These are phyloP conservation scores for Kickxella alabastrina DNA, from an alignment of 192 early-diverging fungal genomes.

Conservation along the genomic window DNA sequence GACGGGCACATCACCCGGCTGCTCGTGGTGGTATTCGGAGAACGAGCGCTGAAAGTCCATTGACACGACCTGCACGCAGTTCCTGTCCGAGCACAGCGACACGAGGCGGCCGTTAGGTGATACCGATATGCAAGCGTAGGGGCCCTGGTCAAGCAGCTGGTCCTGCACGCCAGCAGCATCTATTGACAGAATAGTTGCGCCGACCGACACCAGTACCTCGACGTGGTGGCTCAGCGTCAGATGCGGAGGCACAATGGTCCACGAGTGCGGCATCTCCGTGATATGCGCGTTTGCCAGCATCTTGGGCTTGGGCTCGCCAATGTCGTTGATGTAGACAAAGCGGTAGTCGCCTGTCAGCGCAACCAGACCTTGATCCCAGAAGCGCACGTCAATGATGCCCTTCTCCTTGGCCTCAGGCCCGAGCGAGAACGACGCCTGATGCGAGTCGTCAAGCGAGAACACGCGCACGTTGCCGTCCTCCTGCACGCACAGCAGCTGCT, in stretches of 20 bases:
- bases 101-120: slow-evolving; percentile 94
- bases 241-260: slow-evolving; percentile 88
- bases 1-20: background rate
- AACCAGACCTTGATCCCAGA: slow-evolving; percentile 90
- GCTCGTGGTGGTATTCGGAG: slow-evolving; percentile 72
- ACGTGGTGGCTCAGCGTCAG: slow-evolving; percentile 82
- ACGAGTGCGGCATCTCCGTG: slow-evolving; percentile 69
- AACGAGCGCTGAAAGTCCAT: slow-evolving; percentile 91
- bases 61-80: slow-evolving; percentile 88
- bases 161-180: slow-evolving; percentile 77
- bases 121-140: slow-evolving; percentile 80
- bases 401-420: slow-evolving; percentile 68
- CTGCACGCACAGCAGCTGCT: slow-evolving; percentile 82
- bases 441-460: slow-evolving; percentile 79
- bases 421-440: slow-evolving; percentile 45
- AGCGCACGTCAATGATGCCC: slow-evolving; percentile 76
- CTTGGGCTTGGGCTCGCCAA: slow-evolving; percentile 79
- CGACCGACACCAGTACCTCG: slow-evolving; percentile 79
- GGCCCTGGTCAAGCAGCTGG: slow-evolving; percentile 81
- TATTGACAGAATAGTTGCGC: slow-evolving; percentile 74
- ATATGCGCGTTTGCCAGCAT: slow-evolving; percentile 68
- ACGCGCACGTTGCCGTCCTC: slow-evolving; percentile 80
- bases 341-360: slow-evolving; percentile 81
- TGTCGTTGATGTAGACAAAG: slow-evolving; percentile 78
- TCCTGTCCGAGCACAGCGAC: slow-evolving; percentile 75